A percentile compares a stretch with the other conserved stretches of the same genome.
Evolutionary conservation across 1,284 basidiomycete species (phyloP).

Genomic region (Phenoliferia sp.): DNA sequence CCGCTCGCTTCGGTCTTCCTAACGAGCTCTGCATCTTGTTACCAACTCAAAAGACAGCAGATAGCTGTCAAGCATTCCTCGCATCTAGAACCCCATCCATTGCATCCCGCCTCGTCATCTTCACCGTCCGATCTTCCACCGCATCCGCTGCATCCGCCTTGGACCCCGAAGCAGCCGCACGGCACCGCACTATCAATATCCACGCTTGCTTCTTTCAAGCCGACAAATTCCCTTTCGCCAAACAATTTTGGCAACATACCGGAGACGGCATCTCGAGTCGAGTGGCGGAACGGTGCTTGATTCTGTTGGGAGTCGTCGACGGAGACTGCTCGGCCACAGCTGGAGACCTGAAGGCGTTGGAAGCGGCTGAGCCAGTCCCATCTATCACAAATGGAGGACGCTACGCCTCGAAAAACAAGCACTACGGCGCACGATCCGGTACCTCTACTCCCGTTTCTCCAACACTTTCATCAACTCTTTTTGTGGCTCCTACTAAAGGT

Average conservation of each 20-base stretch:
- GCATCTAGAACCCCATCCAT: constrained; percentile 49
- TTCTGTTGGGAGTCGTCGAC: constrained; percentile 53
- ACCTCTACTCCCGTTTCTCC: constrained; percentile 2
- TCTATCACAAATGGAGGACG: background rate
- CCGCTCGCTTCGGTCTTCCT: constrained; percentile 65
- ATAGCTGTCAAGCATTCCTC: constrained; percentile 71
- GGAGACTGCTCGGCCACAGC: constrained; percentile 30
- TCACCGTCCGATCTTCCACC: constrained; percentile 56
- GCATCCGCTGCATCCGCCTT: constrained; percentile 31
- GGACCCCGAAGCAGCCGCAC: constrained; percentile 33
- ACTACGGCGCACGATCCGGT: constrained; percentile 9
- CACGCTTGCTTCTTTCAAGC: constrained; percentile 75
- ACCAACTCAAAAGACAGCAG: constrained; percentile 65
- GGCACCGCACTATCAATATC: constrained; percentile 51
- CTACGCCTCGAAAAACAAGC: constrained; percentile 12
- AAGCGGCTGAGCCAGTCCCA: background rate
- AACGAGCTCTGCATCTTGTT: constrained; percentile 74
- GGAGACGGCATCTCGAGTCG: constrained; percentile 87
- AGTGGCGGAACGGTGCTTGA: constrained; percentile 74
- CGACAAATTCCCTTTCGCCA: constrained; percentile 64
- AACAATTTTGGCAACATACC: constrained; percentile 94
- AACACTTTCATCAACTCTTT: background rate
- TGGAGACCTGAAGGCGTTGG: constrained; percentile 20
- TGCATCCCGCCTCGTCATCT: constrained; percentile 64
- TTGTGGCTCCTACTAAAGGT: constrained; percentile 2